These are phyloP conservation scores for Saprolegnia parasitica DNA, from an alignment of 352 stramenopile genomes.

Conservation along the genomic window DNA sequence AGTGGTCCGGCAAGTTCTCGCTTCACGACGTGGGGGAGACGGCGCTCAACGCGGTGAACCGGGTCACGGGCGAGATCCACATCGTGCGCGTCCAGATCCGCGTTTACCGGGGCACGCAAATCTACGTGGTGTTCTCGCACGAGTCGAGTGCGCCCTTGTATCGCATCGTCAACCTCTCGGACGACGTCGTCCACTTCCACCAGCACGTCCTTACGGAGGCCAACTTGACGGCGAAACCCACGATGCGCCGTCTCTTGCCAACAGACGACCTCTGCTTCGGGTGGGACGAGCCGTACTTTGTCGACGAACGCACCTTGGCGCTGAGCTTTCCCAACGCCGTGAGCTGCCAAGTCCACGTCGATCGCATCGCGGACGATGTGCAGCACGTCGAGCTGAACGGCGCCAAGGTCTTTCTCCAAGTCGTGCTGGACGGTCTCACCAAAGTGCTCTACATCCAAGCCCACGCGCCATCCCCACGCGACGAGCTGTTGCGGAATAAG, in stretches of 20 bases:
- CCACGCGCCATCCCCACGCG: constrained; percentile 54
- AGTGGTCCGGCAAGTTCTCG: constrained; percentile 79
- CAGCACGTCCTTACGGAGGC: constrained; percentile 62
- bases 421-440: constrained; percentile 75
- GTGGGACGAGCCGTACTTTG: constrained; percentile 80
- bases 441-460: constrained; percentile 64
- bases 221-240: constrained; percentile 42
- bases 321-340: constrained; percentile 33
- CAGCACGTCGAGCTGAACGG: constrained; percentile 51
- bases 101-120: constrained; percentile 60
- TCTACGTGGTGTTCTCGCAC: constrained; percentile 73
- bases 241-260: constrained; percentile 44
- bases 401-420: constrained; percentile 57
- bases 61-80: constrained; percentile 68
- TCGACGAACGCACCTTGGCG: constrained; percentile 51
- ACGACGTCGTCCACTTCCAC: constrained; percentile 74
- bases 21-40: constrained; percentile 81
- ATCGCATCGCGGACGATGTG: constrained; percentile 56
- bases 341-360: constrained; percentile 42
- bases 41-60: constrained; percentile 81
- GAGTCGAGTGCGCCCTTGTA: constrained; percentile 68
- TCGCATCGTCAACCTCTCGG: constrained; percentile 71
- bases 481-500: constrained; percentile 52
- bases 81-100: constrained; percentile 76
- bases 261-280: constrained; percentile 71